Evolutionary conservation across 2,329 filamentous ascomycete species (phyloP), one percentile per base, ranked within the genome.

Genomic region (Neopestalotiopsis sp.): DNA sequence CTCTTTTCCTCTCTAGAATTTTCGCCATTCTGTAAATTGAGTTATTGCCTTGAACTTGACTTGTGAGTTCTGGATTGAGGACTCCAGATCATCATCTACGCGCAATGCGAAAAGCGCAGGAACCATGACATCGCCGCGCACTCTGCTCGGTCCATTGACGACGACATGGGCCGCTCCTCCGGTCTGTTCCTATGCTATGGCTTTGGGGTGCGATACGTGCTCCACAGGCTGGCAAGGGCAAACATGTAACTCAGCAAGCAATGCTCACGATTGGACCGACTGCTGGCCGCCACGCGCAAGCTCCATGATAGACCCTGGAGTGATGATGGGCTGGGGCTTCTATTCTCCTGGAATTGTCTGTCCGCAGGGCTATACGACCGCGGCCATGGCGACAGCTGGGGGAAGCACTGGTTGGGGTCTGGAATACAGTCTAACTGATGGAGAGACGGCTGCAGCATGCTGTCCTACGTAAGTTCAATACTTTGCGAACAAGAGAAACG

Each of bases 341-440:
- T 75, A 75, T 64, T 73, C 71, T 20, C 73, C 73, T 1, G 73
- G 71, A n/a, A 17, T 72, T 28, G 53, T 45, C 12, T 75, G 73
- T 38, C 73, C 73, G 2, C 57, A 66, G 32, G 73, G 73, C 64
- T 74, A 73, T 66, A 66, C 62, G 4, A 70, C 70, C 14, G 73
- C 71, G 3, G 71, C 71, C 32, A 58, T 67, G 17, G 72, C 72
- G 6, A 72, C 69, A 14, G 61, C 67, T 24, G 70, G 67, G 6
- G 66, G 64, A 13, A 34, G 14, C 5, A 66, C 63, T 5, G 63
- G 68, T 14, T 69, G 63, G 45, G 58, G 68, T 6, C 24, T 63
- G n/a, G 63, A 62, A 45, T 69, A 62, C 17, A 32, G 7, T 24
- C 28, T 62, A 3, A 69, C 57, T 30, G 6, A 53, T 9, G 68